Base-by-base conservation (phyloP, 495 filamentous ascomycete genomes). In the Penicillium riverlandense region DNA sequence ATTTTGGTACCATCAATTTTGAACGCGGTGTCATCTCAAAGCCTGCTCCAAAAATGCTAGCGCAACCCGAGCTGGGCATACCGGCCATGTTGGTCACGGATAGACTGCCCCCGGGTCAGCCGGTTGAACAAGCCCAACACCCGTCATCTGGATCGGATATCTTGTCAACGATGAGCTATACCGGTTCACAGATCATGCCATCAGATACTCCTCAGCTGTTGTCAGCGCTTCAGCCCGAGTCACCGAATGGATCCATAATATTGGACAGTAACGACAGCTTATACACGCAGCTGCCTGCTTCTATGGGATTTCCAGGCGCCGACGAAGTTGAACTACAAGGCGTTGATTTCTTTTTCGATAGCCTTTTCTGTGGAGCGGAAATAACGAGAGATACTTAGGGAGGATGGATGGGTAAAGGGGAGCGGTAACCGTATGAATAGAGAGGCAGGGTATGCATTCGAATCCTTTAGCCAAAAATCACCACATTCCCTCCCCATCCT, bases 1-100 rank as follows among this genome's bases (percentile, higher is more conserved):
- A 66, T 41, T 65, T 69, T 52, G 70, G 68, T 1, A 62, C 49
- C 5, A 61, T 70, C 33, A 52, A 52, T 8, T 55, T 68, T 36
- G 59, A 60, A 29, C 57, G 43, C 7, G 53, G 56, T 2, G 37
- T 37, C 9, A 14, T 43, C 11, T 31, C 40, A 38, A 52, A 35
- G 15, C 29, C 42, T 29, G 40, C 30, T 33, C 12, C 42, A 37
- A 35, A 37, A 14, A 29, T 28, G 8, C 28, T 12, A 35, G 29
- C 27, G 5, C 41, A 34, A 3, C 22, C 27, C 22, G 35, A 50
- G 35, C n/a, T 13, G 14, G 33, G 36, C 15, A 36, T 22, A 7
- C 36, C 41, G 33, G 36, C 33, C 31, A 37, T 14, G 29, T 15
- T 12, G 27, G 30, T 39, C 8, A 28, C 33, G 11, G 33, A 43